Evolutionary conservation across 1,139 yeast genomes (phyloP).

Genomic region (Scheffersomyces illinoinensis): DNA sequence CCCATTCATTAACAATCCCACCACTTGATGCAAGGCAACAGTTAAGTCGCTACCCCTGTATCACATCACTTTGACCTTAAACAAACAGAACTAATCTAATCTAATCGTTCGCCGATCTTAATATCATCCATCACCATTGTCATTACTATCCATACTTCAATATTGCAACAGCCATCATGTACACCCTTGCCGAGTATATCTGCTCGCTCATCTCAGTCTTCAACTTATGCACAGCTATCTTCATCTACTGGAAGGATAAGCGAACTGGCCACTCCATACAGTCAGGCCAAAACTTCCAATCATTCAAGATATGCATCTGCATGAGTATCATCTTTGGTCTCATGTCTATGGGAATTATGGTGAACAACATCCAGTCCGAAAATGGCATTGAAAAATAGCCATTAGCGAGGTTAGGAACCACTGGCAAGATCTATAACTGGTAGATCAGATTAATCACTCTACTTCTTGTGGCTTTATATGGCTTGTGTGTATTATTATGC

Average conservation of each 20-base stretch:
- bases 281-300: constrained; percentile 22
- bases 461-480: background rate
- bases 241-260: constrained; percentile 20
- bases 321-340: constrained; percentile 25
- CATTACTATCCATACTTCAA: background rate
- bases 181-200: constrained; percentile 15
- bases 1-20: background rate
- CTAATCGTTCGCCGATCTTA: too few species aligned
- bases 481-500: background rate
- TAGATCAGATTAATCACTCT: background rate
- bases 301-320: constrained; percentile 22
- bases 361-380: constrained; percentile 1
- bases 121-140: background rate
- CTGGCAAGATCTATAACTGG: background rate
- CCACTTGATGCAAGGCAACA: background rate
- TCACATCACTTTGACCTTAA: background rate
- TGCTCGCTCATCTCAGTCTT: constrained; percentile 22
- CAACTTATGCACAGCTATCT: constrained; percentile 20
- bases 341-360: constrained; percentile 12
- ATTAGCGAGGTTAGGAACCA: background rate
- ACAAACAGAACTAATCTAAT: background rate
- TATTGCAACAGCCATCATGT: constrained; percentile 1
- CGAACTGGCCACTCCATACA: constrained; percentile 17
- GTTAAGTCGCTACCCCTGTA: background rate
- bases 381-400: background rate